Conservation (phyloP, 257 asterid genomes). For the Jasminum sambac region DNA sequence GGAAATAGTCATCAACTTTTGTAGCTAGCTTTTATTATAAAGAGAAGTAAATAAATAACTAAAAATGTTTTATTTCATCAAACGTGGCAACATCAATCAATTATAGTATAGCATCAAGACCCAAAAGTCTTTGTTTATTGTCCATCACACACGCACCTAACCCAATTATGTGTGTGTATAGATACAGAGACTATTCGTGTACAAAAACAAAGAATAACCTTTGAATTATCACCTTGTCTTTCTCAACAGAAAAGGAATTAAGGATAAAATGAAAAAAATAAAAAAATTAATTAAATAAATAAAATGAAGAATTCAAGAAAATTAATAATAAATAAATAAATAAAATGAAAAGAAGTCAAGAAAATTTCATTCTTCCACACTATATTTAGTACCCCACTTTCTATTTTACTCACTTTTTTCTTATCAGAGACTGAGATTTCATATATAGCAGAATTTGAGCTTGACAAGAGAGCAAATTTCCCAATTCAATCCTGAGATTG, state of each 20-base stretch:
- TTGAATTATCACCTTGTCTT: slow-evolving; percentile 44
- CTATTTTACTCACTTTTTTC: slow-evolving; percentile 30
- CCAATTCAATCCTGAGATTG: slow-evolving; percentile 24
- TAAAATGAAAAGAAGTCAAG: not conserved
- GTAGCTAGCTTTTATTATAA: slow-evolving; percentile 10
- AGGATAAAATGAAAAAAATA: not conserved
- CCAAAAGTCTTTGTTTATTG: slow-evolving; percentile 22
- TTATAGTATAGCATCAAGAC: slow-evolving; percentile 24
- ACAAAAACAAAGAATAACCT: slow-evolving; percentile 25
- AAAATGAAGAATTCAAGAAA: too few relatives aligned
- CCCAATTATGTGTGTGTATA: slow-evolving; percentile 14
- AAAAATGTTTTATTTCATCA: not conserved
- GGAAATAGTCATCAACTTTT: not conserved
- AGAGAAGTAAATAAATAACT: not conserved
- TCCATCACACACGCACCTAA: slow-evolving; percentile 34
- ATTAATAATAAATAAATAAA: too few relatives aligned
- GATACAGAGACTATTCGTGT: slow-evolving; percentile 4
- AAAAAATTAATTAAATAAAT: too few relatives aligned
- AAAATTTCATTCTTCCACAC: slow-evolving; percentile 22
- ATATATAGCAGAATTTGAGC: slow-evolving; percentile 40
- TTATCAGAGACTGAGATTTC: slow-evolving; percentile 25
- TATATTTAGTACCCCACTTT: slow-evolving; percentile 31
- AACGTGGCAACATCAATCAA: slow-evolving; percentile 27
- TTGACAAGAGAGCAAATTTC: slow-evolving; percentile 53
- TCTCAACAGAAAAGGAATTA: slow-evolving; percentile 9